Conservation (phyloP, 2,329 filamentous ascomycete genomes). For the Fusarium tricinctum region DNA sequence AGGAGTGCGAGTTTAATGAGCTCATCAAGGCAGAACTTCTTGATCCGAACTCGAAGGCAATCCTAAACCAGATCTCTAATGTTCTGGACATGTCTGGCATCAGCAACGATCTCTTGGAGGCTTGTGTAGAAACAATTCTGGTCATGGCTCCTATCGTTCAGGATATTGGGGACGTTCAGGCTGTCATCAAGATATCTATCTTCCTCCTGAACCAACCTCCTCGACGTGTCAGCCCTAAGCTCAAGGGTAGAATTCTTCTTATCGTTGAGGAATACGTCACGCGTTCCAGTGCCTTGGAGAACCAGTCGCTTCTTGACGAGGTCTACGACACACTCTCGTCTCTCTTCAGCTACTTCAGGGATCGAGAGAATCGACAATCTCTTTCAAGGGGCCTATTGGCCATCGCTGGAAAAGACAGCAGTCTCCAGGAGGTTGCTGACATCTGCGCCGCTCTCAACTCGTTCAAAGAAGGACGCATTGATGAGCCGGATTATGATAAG, state of each 20-base stretch:
- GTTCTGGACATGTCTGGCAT: conserved; percentile 73
- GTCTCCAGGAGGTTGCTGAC: conserved; percentile 72
- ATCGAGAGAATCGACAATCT: conserved; percentile 80
- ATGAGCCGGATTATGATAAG: conserved; percentile 89
- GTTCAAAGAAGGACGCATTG: conserved; percentile 77
- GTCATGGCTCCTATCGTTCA: conserved; percentile 79
- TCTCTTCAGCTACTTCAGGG: conserved; percentile 91
- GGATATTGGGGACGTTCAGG: conserved; percentile 77
- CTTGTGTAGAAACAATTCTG: conserved; percentile 84
- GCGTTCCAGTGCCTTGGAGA: conserved; percentile 62
- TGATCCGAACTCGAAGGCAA: conserved; percentile 68
- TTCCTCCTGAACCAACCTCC: conserved; percentile 89
- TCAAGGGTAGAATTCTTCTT: conserved; percentile 83
- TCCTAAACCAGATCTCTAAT: conserved; percentile 76
- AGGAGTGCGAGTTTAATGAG: conserved; percentile 69
- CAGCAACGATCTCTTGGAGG: conserved; percentile 81
- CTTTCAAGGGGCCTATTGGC: conserved; percentile 80
- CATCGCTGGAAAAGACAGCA: conserved; percentile 74
- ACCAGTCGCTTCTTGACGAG: conserved; percentile 66
- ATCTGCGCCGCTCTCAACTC: conserved; percentile 87
- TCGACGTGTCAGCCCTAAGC: conserved; percentile 82
- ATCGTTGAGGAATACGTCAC: conserved; percentile 86
- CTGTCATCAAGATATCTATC: conserved; percentile 82
- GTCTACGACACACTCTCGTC: conserved; percentile 83
- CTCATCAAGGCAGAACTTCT: conserved; percentile 69